Base-by-base conservation (phyloP, 2,329 filamentous ascomycete species). In the Aspergillus pseudoglaucus region DNA sequence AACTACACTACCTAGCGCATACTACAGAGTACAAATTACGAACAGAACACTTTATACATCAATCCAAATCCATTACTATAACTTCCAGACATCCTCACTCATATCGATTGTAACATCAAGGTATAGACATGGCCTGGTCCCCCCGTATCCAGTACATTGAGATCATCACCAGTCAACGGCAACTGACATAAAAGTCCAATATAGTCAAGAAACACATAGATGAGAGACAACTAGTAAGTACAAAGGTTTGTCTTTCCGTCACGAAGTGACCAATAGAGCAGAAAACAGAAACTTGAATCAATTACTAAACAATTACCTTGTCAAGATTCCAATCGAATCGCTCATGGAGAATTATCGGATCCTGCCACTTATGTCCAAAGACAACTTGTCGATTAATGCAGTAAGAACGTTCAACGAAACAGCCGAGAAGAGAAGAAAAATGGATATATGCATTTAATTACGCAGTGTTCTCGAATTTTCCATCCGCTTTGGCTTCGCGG, bases 401-500 rank as follows among this genome's bases (percentile, higher is more conserved):
- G 43, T 54, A 62, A 57, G 56, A 63, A 58, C 56, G 55, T 54
- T 51, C 51, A 44, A 51, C 53, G 22, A 30, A 51, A 47, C 52
- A 44, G 45, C 46, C 40, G 46, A 35, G 45, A 52, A 46, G 45
- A 35, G 45, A 25, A 53, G 49, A 51, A 20, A 41, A 44, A 44
- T 45, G 49, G 47, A 45, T 48, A 50, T 38, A 50, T 53, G 41
- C 45, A 46, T 44, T 47, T 50, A 50, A 54, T 67, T 54, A 69
- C 42, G 57, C 45, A 48, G 62, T 52, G 50, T 55, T 57, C 12
- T 69, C 68, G 52, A 88, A 72, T 69, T 88, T 89, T 57, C 87
- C 86, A 18, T 88, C 84, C 27, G 81, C 77, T 63, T 84, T 87
- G 57, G 86, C 86, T 64, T 88, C 85, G 71, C 83, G 89, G 62